These are phyloP conservation scores for Sanghuangporus baumii DNA, from an alignment of 1,284 basidiomycete species.

Conservation along the genomic window DNA sequence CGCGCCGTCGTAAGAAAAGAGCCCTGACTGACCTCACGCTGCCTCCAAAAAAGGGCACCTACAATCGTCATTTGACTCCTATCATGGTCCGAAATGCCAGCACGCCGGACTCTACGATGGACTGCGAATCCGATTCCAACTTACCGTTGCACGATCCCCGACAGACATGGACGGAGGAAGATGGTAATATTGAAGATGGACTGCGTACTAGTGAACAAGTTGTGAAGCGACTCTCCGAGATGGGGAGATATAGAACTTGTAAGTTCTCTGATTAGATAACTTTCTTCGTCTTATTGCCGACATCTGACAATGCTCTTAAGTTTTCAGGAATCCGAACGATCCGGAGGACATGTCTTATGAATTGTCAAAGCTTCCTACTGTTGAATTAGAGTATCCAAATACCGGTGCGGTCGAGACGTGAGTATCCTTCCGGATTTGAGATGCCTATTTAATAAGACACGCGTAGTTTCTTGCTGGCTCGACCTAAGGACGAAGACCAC, in stretches of 20 bases:
- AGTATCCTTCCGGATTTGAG: conserved; percentile 20
- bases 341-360: conserved; percentile 54
- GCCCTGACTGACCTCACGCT: conserved; percentile 18
- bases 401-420: conserved; percentile 56
- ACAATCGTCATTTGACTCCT: conserved; percentile 22
- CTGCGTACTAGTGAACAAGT: conserved; percentile 59
- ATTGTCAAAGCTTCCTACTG: conserved; percentile 50
- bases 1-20: not conserved
- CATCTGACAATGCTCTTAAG: conserved; percentile 30
- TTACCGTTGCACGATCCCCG: conserved; percentile 12
- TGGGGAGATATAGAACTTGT: conserved; percentile 65
- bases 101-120: conserved; percentile 46
- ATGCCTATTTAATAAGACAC: conserved; percentile 2
- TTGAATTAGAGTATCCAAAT: conserved; percentile 71
- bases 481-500: conserved; percentile 73
- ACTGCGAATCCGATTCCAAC: conserved; percentile 26
- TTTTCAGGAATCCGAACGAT: conserved; percentile 59
- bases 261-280: conserved; percentile 25
- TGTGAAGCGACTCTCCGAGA: conserved; percentile 40
- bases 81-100: conserved; percentile 42
- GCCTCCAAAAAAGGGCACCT: conserved; percentile 33
- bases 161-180: conserved; percentile 45
- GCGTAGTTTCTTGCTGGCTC: conserved; percentile 60
- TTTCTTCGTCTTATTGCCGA: not conserved
- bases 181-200: conserved; percentile 42